These are phyloP conservation scores for Zygotorulaspora chibaensis DNA, from an alignment of 805 yeast species.

Conservation along the genomic window DNA sequence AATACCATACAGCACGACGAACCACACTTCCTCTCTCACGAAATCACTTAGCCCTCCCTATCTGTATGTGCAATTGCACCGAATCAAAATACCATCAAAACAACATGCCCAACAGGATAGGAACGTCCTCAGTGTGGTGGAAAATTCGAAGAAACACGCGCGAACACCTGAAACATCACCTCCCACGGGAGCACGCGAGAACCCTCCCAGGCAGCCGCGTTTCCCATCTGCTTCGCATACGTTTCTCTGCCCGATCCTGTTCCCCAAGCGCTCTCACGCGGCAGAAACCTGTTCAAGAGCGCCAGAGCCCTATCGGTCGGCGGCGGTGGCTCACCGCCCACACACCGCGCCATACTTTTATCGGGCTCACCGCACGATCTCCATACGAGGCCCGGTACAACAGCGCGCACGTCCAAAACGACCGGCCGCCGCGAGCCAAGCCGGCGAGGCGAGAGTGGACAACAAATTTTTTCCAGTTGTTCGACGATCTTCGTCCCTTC, in stretches of 20 bases:
- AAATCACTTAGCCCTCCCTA: neutral
- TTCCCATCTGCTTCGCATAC: neutral
- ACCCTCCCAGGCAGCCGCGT: neutral
- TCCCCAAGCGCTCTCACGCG: neutral
- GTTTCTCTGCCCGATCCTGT: neutral
- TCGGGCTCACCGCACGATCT: neutral
- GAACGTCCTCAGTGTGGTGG: too few relatives aligned
- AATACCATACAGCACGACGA: neutral
- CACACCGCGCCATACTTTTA: neutral
- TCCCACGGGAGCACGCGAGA: neutral
- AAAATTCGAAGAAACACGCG: neutral
- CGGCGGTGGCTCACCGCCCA: neutral
- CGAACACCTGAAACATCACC: neutral
- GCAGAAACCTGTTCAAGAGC: neutral
- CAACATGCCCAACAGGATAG: too few relatives aligned
- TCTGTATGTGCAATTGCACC: neutral
- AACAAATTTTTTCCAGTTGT: neutral
- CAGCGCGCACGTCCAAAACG: neutral
- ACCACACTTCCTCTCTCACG: slow-evolving; percentile 1
- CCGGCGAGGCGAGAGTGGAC: neutral
- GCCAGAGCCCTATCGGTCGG: neutral
- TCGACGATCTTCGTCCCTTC: neutral
- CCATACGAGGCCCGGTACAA: too few relatives aligned
- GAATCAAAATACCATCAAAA: neutral
- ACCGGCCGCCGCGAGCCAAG: too few relatives aligned